Percentiles rank a stretch among this genome's conserved stretches.
Evolutionary conservation across 139 green algal genomes (phyloP).

Genomic region (Desmodesmus armatus): DNA sequence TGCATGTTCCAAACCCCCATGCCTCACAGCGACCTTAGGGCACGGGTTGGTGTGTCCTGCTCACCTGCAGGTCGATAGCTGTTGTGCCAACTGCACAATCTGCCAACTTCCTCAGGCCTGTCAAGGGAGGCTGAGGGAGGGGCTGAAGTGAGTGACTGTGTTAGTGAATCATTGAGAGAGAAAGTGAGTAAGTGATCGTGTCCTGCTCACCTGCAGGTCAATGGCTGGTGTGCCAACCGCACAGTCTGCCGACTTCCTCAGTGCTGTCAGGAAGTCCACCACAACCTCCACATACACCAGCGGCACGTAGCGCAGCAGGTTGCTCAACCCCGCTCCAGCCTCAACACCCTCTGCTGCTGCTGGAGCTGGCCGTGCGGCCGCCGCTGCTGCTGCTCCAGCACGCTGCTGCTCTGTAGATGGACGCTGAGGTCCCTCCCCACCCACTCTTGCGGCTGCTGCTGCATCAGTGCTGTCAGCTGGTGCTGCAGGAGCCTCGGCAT

Average conservation of each 20-base stretch:
- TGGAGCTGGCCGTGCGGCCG: slow-evolving; percentile 11
- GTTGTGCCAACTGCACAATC: no score
- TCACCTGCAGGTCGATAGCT: slow-evolving; percentile 1
- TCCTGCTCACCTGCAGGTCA: background rate
- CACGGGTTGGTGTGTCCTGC: no score
- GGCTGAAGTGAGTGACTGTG: background rate
- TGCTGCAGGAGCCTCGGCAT: no score
- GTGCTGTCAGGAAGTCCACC: slow-evolving; percentile 40
- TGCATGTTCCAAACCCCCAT: no score
- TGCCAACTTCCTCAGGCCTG: slow-evolving; percentile 8
- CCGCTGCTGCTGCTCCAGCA: background rate
- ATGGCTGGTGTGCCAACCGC: no score
- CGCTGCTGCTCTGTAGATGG: background rate
- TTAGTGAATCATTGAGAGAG: background rate
- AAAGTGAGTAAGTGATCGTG: background rate
- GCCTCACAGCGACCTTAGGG: no score
- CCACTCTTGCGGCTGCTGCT: slow-evolving; percentile 55
- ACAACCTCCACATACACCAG: slow-evolving; percentile 58
- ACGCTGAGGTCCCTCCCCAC: background rate
- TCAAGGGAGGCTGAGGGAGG: no score
- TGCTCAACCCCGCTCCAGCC: background rate
- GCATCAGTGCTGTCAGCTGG: slow-evolving; percentile 47
- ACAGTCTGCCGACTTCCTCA: slow-evolving; percentile 24
- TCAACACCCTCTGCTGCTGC: slow-evolving; percentile 42
- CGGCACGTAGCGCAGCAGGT: slow-evolving; percentile 68